Evolutionary conservation across 768 basidiomycete species (phyloP), one percentile per base, ranked within the genome.

Genomic region (Leucosporidium yakuticum): DNA sequence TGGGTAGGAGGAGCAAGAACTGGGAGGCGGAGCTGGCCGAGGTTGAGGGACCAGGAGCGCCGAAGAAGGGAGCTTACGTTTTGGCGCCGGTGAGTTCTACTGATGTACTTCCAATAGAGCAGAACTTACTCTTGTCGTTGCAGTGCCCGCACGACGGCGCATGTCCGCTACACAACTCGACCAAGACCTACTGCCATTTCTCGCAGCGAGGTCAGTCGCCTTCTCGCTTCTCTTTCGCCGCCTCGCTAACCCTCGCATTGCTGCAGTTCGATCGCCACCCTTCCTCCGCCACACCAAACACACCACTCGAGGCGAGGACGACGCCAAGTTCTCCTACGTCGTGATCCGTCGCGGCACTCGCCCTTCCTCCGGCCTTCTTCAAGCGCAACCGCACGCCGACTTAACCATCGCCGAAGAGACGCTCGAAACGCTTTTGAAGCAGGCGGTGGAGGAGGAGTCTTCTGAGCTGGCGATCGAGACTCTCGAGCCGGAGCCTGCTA

Each of bases 231-330:
- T 25, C 56, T 8, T 21, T 31, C 31, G 4, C 12, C 19, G 6
- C 48, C 29, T 5, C 50, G 32, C 48, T 55, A 5, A 47, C 19
- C 50, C 48, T 31, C 12, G 23, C 15, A 12, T 29, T 21, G 12
- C 14, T 2, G 31, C 64, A 67, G 79, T 95, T 51, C 90, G 94
- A 76, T 84, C 90, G 29, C 93, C 95, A 15, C 80, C 82, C 15
- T 96, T 96, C 79, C 83, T 93, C 49, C 87, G 91, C 34, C 83
- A 81, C 67, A 97, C 93, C 25, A 97, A 96, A 77, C 91, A 95
- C 77, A 87, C 88, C 29, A 85, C 84, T 31, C 78, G 84, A 39
- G 92, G 91, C 2, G 89, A 94, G 70, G 92, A 95, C 78, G 89
- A 95, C 73, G 84, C 86, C 47, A 85, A 84, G 44, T 97, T 93